Evolutionary conservation across 768 basidiomycete species (phyloP).

Genomic region (Exidia glandulosa): DNA sequence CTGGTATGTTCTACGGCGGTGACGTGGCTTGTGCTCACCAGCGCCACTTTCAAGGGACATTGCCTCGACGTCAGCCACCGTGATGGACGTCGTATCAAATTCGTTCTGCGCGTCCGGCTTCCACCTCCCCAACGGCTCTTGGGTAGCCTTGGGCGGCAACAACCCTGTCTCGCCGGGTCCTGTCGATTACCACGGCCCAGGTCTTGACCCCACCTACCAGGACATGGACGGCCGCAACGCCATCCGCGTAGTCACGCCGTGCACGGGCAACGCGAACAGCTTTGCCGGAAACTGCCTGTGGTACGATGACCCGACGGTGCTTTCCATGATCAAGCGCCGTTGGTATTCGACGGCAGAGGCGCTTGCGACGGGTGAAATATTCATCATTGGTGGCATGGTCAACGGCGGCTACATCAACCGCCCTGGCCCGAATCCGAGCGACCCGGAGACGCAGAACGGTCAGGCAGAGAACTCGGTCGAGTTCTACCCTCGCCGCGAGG

Average conservation of each 20-base stretch:
- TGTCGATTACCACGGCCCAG: conserved; percentile 22
- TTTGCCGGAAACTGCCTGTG: conserved; percentile 46
- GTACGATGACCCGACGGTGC: conserved; percentile 54
- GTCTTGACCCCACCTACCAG: conserved; percentile 53
- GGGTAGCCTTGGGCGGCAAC: conserved; percentile 13
- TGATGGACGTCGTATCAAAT: conserved; percentile 29
- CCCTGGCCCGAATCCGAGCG: conserved; percentile 50
- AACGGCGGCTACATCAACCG: conserved; percentile 73
- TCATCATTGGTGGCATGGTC: conserved; percentile 71
- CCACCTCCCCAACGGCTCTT: conserved; percentile 31
- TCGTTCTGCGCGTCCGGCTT: conserved; percentile 35
- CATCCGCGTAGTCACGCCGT: conserved; percentile 77
- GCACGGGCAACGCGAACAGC: conserved; percentile 35
- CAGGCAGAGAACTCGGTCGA: conserved; percentile 23
- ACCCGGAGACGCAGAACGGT: conserved; percentile 52
- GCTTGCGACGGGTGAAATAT: conserved; percentile 64
- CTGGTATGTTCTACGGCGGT: conserved; percentile 25
- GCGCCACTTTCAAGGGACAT: conserved; percentile 42
- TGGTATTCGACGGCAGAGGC: conserved; percentile 77
- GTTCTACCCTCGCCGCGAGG: background rate
- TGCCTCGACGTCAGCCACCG: conserved; percentile 38
- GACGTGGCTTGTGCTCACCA: background rate
- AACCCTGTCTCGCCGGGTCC: background rate
- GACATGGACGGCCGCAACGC: conserved; percentile 73
- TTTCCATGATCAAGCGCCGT: conserved; percentile 55